Evolutionary conservation across 768 basidiomycete genomes (phyloP).

Genomic region (Lentinula sp.): DNA sequence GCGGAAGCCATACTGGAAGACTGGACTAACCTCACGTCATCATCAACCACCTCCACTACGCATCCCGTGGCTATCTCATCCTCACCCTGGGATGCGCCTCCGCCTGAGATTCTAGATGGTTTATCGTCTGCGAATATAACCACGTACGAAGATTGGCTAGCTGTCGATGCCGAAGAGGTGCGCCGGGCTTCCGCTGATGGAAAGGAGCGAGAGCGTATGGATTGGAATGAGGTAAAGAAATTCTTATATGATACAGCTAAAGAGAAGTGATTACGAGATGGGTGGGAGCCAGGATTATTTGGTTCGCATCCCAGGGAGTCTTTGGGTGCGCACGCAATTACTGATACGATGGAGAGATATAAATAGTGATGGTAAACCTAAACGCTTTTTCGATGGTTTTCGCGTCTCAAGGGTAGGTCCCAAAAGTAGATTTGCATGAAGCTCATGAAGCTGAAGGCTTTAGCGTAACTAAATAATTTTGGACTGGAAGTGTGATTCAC

Average conservation of each 20-base stretch:
- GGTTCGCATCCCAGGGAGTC: too few relatives aligned
- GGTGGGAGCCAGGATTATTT: too few relatives aligned
- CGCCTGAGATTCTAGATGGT: constrained; percentile 40
- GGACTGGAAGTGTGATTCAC: too few relatives aligned
- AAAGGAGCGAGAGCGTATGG: constrained; percentile 77
- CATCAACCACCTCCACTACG: constrained; percentile 10
- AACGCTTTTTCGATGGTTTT: too few relatives aligned
- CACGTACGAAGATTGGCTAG: constrained; percentile 70
- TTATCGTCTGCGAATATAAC: constrained; percentile 37
- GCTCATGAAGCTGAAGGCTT: too few relatives aligned
- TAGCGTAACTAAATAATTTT: too few relatives aligned
- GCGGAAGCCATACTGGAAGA: constrained; percentile 69
- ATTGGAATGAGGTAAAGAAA: constrained; percentile 50
- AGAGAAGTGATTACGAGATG: background rate
- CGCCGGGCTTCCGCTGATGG: constrained; percentile 46
- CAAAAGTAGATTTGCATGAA: too few relatives aligned
- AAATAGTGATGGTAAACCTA: too few relatives aligned
- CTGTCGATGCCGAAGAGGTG: constrained; percentile 67
- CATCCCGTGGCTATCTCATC: constrained; percentile 6
- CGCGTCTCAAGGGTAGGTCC: too few relatives aligned
- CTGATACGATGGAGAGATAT: too few relatives aligned
- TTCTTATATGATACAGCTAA: constrained; percentile 11
- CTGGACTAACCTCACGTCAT: constrained; percentile 16
- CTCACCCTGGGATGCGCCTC: constrained; percentile 21
- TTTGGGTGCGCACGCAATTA: too few relatives aligned